A percentile compares a stretch with the other conserved stretches of the same genome.
phyloP scores from a whole-genome alignment of 148 eudicot genomes.

The Rhododendron kiyosumense region DNA sequence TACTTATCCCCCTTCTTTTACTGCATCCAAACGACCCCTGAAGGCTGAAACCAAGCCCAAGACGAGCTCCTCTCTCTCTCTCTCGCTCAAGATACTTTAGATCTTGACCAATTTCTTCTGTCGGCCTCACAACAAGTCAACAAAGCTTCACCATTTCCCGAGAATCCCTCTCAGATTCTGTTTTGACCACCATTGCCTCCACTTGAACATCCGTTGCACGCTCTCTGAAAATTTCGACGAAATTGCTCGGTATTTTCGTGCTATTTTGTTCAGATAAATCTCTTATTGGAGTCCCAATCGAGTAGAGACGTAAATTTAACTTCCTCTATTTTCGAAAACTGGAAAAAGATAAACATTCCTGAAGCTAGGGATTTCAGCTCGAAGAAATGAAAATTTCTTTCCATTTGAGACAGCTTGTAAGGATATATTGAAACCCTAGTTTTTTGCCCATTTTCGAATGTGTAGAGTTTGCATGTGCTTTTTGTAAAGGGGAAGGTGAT shows the following conservation, averaged over 20 bases:
- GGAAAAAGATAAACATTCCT: neutral
- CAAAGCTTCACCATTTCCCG: neutral
- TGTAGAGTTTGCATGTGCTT: neutral
- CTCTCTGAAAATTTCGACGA: neutral
- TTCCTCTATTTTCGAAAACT: neutral
- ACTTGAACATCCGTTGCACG: neutral
- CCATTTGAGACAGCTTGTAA: neutral
- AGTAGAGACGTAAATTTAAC: neutral
- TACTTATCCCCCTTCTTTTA: no score
- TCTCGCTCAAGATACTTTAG: neutral
- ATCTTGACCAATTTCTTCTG: neutral
- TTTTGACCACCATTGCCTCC: neutral
- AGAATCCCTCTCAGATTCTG: neutral
- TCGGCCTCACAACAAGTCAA: neutral
- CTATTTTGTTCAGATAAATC: neutral
- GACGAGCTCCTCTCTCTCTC: neutral
- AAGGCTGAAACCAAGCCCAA: no score
- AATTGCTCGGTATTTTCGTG: neutral
- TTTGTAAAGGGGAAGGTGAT: conserved; percentile 5
- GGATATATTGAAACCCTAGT: neutral
- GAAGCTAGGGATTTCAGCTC: neutral
- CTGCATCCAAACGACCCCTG: no score
- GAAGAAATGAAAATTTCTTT: neutral
- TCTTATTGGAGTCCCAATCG: neutral
- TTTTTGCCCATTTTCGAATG: neutral